Evolutionary conservation across 2,329 filamentous ascomycete genomes (phyloP).

Genomic region (Aspergillus uvarum): DNA sequence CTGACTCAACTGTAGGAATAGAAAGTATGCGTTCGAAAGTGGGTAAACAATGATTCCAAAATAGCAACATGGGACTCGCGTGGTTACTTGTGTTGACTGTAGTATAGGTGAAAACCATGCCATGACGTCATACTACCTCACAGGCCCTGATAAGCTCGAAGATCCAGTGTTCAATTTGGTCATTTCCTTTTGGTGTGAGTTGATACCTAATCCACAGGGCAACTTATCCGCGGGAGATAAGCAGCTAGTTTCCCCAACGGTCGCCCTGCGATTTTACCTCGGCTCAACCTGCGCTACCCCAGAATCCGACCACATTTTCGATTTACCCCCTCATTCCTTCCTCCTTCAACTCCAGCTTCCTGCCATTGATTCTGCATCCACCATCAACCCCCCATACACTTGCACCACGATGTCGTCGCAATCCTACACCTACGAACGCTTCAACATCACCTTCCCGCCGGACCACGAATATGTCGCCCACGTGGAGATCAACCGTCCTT

Average conservation of each 20-base stretch:
- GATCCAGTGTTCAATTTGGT: too few species aligned
- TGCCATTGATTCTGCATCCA: not conserved
- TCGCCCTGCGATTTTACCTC: not conserved
- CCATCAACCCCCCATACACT: not conserved
- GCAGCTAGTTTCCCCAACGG: not conserved
- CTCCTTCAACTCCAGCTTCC: not conserved
- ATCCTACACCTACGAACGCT: slow-evolving; percentile 52
- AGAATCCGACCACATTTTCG: not conserved
- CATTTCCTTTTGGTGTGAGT: too few species aligned
- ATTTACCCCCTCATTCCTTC: not conserved
- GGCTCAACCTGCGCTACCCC: not conserved
- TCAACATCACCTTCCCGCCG: slow-evolving; percentile 68
- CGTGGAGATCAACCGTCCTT: slow-evolving; percentile 83
- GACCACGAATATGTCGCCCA: slow-evolving; percentile 70
- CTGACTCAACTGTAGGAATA: too few species aligned
- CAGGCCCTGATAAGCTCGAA: too few species aligned
- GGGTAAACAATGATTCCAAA: too few species aligned
- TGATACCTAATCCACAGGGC: too few species aligned
- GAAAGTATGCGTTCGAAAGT: too few species aligned
- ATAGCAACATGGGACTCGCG: too few species aligned
- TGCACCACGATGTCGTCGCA: slow-evolving; percentile 22
- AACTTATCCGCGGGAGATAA: too few species aligned
- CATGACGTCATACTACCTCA: too few species aligned
- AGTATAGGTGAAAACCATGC: too few species aligned
- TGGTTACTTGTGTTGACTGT: too few species aligned